Evolutionary conservation across 2,329 filamentous ascomycete genomes (phyloP).

Genomic region (Mycosphaerelloides madeirae): DNA sequence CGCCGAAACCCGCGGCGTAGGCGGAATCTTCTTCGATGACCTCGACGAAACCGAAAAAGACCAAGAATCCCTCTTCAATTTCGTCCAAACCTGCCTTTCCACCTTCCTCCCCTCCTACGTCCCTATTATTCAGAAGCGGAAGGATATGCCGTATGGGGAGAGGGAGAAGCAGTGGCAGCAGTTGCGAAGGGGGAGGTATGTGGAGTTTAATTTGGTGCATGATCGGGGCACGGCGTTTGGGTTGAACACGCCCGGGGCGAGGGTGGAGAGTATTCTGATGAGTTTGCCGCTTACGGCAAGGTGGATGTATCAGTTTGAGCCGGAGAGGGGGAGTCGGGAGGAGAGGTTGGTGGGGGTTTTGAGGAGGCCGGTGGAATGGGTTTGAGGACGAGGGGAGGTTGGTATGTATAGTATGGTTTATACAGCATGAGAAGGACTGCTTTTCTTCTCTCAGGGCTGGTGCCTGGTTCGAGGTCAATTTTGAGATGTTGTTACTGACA

Average conservation of each 20-base stretch:
- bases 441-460: not conserved
- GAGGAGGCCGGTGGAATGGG: constrained; percentile 59
- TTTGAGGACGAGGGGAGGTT: too few species aligned
- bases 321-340: constrained; percentile 70
- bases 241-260: constrained; percentile 81
- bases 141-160: constrained; percentile 84
- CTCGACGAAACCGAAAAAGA: constrained; percentile 82
- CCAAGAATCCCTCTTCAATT: constrained; percentile 83
- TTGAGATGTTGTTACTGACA: too few species aligned
- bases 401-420: not conserved
- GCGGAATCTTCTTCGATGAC: constrained; percentile 98
- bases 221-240: constrained; percentile 94
- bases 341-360: constrained; percentile 71
- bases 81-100: constrained; percentile 76
- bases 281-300: constrained; percentile 86
- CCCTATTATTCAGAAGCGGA: constrained; percentile 80
- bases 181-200: constrained; percentile 86
- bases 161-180: constrained; percentile 96
- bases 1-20: constrained; percentile 77
- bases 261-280: constrained; percentile 97
- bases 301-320: constrained; percentile 95
- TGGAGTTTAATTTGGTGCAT: constrained; percentile 97
- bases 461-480: too few species aligned
- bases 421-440: not conserved
- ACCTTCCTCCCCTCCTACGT: constrained; percentile 88